Percentiles rank a stretch among this genome's conserved stretches.
These are phyloP conservation scores for Salicornia ramosissima DNA, from an alignment of 148 eudicot genomes.

Conservation along the genomic window DNA sequence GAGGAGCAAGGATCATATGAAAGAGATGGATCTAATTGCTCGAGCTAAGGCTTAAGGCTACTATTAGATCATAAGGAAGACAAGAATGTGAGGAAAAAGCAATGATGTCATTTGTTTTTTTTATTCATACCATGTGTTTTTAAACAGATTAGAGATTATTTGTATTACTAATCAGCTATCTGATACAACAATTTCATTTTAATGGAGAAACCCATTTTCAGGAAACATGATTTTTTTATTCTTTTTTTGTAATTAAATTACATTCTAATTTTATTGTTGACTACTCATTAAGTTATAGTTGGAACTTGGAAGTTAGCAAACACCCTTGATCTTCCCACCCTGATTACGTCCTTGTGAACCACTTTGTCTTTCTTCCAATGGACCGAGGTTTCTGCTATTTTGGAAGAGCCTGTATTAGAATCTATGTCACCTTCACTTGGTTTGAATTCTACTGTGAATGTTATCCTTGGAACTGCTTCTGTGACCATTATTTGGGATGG, in stretches of 20 bases:
- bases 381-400: conserved; percentile 37
- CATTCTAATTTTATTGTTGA: conserved; percentile 3
- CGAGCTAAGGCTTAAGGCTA: too few relatives aligned
- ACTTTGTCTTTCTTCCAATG: conserved; percentile 35
- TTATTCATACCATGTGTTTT: neutral
- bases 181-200: neutral
- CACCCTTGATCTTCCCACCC: conserved; percentile 40
- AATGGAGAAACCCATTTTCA: neutral
- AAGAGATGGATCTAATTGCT: too few relatives aligned
- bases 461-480: conserved; percentile 23
- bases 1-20: too few relatives aligned
- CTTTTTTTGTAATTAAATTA: conserved; percentile 11
- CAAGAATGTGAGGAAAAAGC: conserved; percentile 26
- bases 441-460: conserved; percentile 39
- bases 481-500: too few relatives aligned
- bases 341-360: conserved; percentile 27
- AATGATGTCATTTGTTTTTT: conserved; percentile 20
- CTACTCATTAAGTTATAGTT: neutral
- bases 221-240: neutral
- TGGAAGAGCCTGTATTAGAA: conserved; percentile 20
- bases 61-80: too few relatives aligned
- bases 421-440: conserved; percentile 27
- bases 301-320: conserved; percentile 23
- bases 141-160: too few relatives aligned
- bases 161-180: neutral